Base-by-base conservation (phyloP, 2,329 filamentous ascomycete species). In the Zasmidium cellare region DNA sequence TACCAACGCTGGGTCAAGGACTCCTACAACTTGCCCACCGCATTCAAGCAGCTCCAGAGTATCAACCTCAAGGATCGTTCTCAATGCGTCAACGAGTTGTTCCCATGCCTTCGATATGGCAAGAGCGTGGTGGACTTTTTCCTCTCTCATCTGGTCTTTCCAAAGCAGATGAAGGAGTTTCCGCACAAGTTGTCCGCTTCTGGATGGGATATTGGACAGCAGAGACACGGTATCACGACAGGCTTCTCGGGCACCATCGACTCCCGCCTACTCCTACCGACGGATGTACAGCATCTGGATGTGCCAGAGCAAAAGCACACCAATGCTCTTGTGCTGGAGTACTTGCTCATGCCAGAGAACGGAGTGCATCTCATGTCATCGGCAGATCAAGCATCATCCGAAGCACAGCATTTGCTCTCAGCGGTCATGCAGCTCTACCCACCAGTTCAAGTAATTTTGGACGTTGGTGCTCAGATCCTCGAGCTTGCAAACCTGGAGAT, bases 201-300 rank as follows among this genome's bases (percentile, higher is more conserved):
- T 0, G 86, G 84, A 0, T 91, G 87, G 87, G 87, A 91, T 62
- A 75, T 90, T 1, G 84, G 86, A 0, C 0, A 70, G 72, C 0
- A 68, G 77, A 5, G 67, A 86, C 0, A 81, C 88, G 0, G 73
- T 1, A 59, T 80, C 1, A 88, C 86, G 0, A 89, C 87, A 0
- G 88, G 88, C 0, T 91, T 91, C 67, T 88, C 84, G 7, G 88
- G 88, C 0, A 91, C 88, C 0, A 90, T 88, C 46, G 87, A 91
- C 66, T 85, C 82, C 18, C 77, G 80, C 28, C 74, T 72, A 0
- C 76, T 88, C 31, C 71, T 91, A 0, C 88, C 88, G 0, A 69
- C 85, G 14, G 84, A 79, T 0, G 84, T 90, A 19, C 70, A 76
- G 16, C 87, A 90, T 49, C 72, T 83, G 0, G 87, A 91, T 56